Percentiles rank a stretch among this genome's conserved stretches.
Evolutionary conservation across 176 grass and related monocot genomes (phyloP).

Genomic region (Echinochloa phyllopogon): DNA sequence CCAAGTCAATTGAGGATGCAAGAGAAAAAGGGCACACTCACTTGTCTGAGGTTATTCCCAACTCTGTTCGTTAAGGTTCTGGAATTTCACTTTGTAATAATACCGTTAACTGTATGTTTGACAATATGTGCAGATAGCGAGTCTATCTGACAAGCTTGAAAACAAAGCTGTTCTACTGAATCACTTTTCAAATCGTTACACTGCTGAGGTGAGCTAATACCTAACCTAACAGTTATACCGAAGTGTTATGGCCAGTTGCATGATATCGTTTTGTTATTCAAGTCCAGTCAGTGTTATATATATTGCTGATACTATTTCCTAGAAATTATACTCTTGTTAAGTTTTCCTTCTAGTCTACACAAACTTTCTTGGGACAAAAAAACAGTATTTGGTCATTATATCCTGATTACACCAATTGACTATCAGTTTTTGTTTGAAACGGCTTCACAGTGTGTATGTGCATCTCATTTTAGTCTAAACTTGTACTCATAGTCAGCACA

Average conservation of each 20-base stretch:
- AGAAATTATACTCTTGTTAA: not conserved
- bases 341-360: too few relatives aligned
- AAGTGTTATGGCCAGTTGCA: not conserved
- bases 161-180: conserved; percentile 92
- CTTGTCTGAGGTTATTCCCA: conserved; percentile 72
- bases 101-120: conserved; percentile 32
- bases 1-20: conserved; percentile 75
- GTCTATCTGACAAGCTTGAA: conserved; percentile 62
- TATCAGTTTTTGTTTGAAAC: not conserved
- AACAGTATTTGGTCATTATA: not conserved
- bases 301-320: not conserved
- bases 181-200: conserved; percentile 90
- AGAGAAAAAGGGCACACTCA: conserved; percentile 87
- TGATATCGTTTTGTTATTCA: not conserved
- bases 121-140: conserved; percentile 56
- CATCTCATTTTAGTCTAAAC: not conserved
- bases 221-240: not conserved
- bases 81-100: not conserved
- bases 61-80: not conserved
- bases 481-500: not conserved
- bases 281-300: not conserved
- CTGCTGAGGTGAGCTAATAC: conserved; percentile 58
- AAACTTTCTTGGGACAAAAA: too few relatives aligned
- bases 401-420: not conserved
- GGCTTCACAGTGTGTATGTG: not conserved